These are phyloP conservation scores for Colletotrichum musicola DNA, from an alignment of 2,329 filamentous ascomycete species.

Conservation along the genomic window DNA sequence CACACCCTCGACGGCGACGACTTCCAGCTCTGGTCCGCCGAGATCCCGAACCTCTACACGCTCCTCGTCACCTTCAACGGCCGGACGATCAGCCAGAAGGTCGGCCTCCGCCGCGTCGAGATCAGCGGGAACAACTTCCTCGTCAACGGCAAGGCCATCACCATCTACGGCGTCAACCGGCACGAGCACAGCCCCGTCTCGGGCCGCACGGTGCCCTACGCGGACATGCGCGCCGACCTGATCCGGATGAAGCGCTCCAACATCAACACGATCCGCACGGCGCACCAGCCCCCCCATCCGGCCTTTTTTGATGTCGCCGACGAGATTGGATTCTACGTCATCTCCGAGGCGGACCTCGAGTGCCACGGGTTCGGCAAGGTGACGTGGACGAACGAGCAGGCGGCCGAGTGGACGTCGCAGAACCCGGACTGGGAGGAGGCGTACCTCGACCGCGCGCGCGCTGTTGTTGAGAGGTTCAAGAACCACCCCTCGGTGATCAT, in stretches of 20 bases:
- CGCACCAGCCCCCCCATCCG: constrained; percentile 74
- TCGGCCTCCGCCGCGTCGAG: constrained; percentile 75
- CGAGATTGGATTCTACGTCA: constrained; percentile 73
- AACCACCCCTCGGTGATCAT: constrained; percentile 76
- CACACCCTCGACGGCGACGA: constrained; percentile 56
- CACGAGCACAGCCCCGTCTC: constrained; percentile 76
- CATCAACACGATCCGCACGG: constrained; percentile 77
- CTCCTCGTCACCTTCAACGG: constrained; percentile 53
- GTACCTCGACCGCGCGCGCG: constrained; percentile 75
- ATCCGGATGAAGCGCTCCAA: constrained; percentile 76
- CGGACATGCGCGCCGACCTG: constrained; percentile 71
- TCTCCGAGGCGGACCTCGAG: constrained; percentile 69
- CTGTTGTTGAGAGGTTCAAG: constrained; percentile 70
- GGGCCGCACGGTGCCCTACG: constrained; percentile 71
- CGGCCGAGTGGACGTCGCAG: constrained; percentile 63
- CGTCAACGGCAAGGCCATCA: constrained; percentile 75
- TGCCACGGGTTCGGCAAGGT: constrained; percentile 65
- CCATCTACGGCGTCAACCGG: constrained; percentile 77
- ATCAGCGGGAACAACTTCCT: constrained; percentile 70
- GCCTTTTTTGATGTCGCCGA: constrained; percentile 72
- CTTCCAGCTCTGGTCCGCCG: constrained; percentile 76
- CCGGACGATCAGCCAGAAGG: constrained; percentile 61
- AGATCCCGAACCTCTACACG: constrained; percentile 73
- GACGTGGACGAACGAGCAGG: constrained; percentile 51
- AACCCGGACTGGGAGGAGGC: constrained; percentile 72